Base-by-base conservation (phyloP, 768 basidiomycete genomes). In the Serendipita sp. region DNA sequence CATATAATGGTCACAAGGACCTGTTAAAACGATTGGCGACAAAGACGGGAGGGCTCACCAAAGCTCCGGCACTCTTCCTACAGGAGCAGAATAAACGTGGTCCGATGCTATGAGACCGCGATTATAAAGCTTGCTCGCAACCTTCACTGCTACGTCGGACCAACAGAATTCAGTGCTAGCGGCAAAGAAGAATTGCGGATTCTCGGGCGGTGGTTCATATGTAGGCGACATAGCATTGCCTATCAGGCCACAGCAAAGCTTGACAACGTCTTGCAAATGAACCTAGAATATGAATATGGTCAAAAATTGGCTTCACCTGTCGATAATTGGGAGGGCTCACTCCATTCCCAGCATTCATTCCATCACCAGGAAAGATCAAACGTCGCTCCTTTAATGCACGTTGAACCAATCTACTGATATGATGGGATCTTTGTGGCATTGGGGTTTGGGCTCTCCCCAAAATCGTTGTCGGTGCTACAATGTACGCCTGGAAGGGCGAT, bases 161-260 rank as follows among this genome's bases (percentile, higher is more conserved):
- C 56, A 60, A 38, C 3, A 32, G 56, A 60, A 60, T 10, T 30
- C 56, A 28, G 10, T 10, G 35, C 56, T 35, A n/a, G 28, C 8
- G 16, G 34, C 56, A 37, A 60, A 60, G n/a, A 60, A 38, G 56
- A 60, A 37, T n/a, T 60, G 56, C 18, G 56, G 16, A 38, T 60
- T 30, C 24, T 60, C 56, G 16, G 34, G 18, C 3, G 56, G 56
- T 35, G 18, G 24, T 8, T 35, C 24, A 28, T 28, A 32, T 18
- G 7, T n/a, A 7, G 18, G 48, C 18, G 56, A 60, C 24, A 60
- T 28, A 4, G 34, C 56, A 10, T 28, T 24, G 24, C n/a, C 24
- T 10, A 60, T 10, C 24, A 60, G 8, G 18, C 35, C 24, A n/a
- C 24, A 28, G 10, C 24, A 60, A 16, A 37, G 18, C 16, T 30